These are phyloP conservation scores for Xylaria castorea DNA, from an alignment of 495 filamentous ascomycete species.

Conservation along the genomic window DNA sequence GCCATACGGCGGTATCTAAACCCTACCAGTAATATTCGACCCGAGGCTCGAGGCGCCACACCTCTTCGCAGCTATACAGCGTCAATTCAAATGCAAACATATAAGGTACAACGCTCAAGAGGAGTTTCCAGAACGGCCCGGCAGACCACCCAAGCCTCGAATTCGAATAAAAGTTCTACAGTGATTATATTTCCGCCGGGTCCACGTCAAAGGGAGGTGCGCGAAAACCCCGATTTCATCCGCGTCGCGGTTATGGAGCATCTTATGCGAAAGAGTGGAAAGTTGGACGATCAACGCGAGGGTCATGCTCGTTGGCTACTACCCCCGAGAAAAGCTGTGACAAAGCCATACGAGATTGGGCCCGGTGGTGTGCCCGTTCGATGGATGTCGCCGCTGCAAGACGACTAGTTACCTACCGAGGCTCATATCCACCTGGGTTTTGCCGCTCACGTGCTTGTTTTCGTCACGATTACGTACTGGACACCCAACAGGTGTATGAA, in stretches of 20 bases:
- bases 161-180: constrained; percentile 46
- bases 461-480: constrained; percentile 18
- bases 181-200: constrained; percentile 45
- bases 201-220: constrained; percentile 81
- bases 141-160: constrained; percentile 38
- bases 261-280: constrained; percentile 92
- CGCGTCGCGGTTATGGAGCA: constrained; percentile 95
- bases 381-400: constrained; percentile 51
- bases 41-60: constrained; percentile 55
- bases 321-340: constrained; percentile 75
- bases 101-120: constrained; percentile 60
- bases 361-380: constrained; percentile 58
- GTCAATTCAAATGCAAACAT: constrained; percentile 89
- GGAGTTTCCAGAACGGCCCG: constrained; percentile 48
- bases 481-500: not conserved
- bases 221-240: constrained; percentile 94
- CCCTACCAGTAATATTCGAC: constrained; percentile 71
- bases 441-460: not conserved
- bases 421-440: not conserved
- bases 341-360: constrained; percentile 59
- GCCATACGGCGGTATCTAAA: constrained; percentile 93
- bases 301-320: constrained; percentile 84
- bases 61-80: constrained; percentile 63
- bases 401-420: constrained; percentile 9
- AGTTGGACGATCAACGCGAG: constrained; percentile 83